These are phyloP conservation scores for Aspergillus saccharolyticus DNA, from an alignment of 495 filamentous ascomycete species.

Conservation along the genomic window DNA sequence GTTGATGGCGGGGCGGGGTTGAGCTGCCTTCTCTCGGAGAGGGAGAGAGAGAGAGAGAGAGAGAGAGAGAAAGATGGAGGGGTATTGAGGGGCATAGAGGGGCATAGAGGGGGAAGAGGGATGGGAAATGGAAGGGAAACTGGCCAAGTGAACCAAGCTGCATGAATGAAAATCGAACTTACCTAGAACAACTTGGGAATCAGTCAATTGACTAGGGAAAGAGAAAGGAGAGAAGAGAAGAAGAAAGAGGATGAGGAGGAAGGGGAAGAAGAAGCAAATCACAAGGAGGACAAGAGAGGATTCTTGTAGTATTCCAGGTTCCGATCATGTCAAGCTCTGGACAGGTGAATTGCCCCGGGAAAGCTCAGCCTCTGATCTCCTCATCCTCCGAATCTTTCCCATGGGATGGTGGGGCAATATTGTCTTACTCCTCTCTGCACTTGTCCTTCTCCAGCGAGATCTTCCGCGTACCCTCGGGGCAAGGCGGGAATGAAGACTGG, in stretches of 20 bases:
- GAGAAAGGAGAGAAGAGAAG: slow-evolving; percentile 10
- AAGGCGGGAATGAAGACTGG: slow-evolving; percentile 16
- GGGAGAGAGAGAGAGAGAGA: neutral
- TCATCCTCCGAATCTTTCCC: slow-evolving; percentile 42
- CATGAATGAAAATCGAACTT: slow-evolving; percentile 19
- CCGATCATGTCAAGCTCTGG: slow-evolving; percentile 21
- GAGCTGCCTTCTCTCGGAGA: slow-evolving; percentile 1
- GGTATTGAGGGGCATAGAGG: too few relatives aligned
- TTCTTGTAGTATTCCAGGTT: slow-evolving; percentile 16
- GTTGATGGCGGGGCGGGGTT: slow-evolving; percentile 20
- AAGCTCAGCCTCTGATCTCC: slow-evolving; percentile 25
- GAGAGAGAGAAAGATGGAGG: neutral
- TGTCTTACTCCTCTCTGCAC: slow-evolving; percentile 29
- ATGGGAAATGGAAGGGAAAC: neutral
- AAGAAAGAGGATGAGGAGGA: slow-evolving; percentile 13
- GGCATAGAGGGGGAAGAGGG: slow-evolving; percentile 15
- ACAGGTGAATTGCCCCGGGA: slow-evolving; percentile 17
- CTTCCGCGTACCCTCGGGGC: slow-evolving; percentile 39
- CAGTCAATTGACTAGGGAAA: slow-evolving; percentile 8
- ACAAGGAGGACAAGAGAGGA: slow-evolving; percentile 2
- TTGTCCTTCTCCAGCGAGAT: slow-evolving; percentile 37
- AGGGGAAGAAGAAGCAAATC: slow-evolving; percentile 15
- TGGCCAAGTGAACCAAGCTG: slow-evolving; percentile 17
- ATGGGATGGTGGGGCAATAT: slow-evolving; percentile 35
- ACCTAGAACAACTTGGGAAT: slow-evolving; percentile 19